Base-by-base conservation (phyloP, 2,329 filamentous ascomycete species). In the Fusarium phyllophilum region DNA sequence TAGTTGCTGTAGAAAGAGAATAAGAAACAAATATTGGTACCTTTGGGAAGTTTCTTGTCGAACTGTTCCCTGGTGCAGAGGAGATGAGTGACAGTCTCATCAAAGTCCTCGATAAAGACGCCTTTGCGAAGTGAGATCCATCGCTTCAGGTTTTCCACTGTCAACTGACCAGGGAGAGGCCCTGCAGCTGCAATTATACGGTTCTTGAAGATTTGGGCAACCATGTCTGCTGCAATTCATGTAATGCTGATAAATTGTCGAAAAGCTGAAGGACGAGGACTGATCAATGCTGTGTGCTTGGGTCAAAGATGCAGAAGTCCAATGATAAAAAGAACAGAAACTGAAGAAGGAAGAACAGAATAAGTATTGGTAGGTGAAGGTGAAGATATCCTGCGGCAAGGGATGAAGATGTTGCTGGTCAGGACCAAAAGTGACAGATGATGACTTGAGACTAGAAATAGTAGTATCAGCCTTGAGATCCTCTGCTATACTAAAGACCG, bases 51-150 rank as follows among this genome's bases (percentile, higher is more conserved):
- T 36, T 72, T 81, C 26, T 85, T 81, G 70, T 87, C 86, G 81
- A 90, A 95, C 22, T 91, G 88, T 39, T 90, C 86, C 56, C 87
- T 84, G 0, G 89, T 90, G 61, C 90, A 89, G 29, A 97, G 86
- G 0, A 97, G 83, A 81, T 97, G 94, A 0, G 94, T 97, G 15
- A 92, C 89, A 0, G 84, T 77, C 0, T 85, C 79, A 33, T 85
- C 85, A 24, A 94, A 82, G 1, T 85, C 82, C 3, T 84, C 79
- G 0, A 84, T 82, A 78, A 90, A 92, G 3, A 65, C 80, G 4
- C 93, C 94, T 12, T 89, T 90, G 66, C 92, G 89, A 8, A 84
- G 78, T 8, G 84, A 83, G 15, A 94, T 86, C 93, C 94, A 97
- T 44, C 84, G 84, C 41, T 86, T 86, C 41, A 96, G 86, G 46